Conservation (phyloP, 495 filamentous ascomycete species). For the Penicillium turbatum region DNA sequence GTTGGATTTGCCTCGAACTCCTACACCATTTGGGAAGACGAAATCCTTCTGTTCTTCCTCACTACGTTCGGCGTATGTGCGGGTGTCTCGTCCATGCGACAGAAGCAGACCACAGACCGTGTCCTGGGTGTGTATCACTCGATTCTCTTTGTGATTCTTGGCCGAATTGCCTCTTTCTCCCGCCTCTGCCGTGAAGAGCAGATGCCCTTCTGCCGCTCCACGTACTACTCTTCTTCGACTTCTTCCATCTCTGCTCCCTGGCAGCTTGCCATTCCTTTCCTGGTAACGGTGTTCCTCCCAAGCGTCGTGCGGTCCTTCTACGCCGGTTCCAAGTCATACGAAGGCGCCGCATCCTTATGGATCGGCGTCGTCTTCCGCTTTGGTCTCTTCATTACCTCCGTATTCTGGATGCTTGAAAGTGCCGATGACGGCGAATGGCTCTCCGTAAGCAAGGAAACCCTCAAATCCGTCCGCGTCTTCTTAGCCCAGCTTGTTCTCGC, state of each 20-base stretch:
- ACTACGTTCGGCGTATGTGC: conserved; percentile 75
- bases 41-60: conserved; percentile 88
- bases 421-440: conserved; percentile 90
- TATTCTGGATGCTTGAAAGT: conserved; percentile 87
- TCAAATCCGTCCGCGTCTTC: conserved; percentile 71
- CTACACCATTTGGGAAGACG: conserved; percentile 98
- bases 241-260: conserved; percentile 91
- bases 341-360: conserved; percentile 78
- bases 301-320: conserved; percentile 75
- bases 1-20: conserved; percentile 94
- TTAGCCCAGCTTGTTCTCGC: conserved; percentile 72
- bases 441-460: conserved; percentile 50
- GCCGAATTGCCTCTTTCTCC: conserved; percentile 78
- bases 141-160: conserved; percentile 73
- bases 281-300: conserved; percentile 69
- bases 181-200: conserved; percentile 96
- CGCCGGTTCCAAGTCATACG: conserved; percentile 69
- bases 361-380: conserved; percentile 74
- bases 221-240: conserved; percentile 87
- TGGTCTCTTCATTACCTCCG: conserved; percentile 67
- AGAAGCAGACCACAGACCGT: conserved; percentile 57
- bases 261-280: conserved; percentile 78
- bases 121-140: conserved; percentile 79
- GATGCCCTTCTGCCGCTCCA: conserved; percentile 93
- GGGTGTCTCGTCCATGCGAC: conserved; percentile 69